Conservation (phyloP, 768 basidiomycete species). For the Pleurotus platypus region DNA sequence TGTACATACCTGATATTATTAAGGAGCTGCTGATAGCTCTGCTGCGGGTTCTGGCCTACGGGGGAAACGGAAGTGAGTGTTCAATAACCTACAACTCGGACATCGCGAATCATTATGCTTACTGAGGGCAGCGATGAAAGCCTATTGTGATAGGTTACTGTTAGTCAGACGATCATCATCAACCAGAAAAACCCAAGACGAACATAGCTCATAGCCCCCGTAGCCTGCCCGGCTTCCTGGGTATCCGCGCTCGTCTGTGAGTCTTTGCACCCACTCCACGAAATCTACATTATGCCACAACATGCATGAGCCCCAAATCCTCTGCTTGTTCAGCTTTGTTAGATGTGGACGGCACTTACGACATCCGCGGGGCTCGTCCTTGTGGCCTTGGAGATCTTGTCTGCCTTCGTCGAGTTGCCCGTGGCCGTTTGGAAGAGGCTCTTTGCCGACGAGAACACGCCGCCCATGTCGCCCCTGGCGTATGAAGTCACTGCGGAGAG, state of each 20-base stretch:
- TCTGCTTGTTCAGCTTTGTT: no score
- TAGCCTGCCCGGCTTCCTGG: constrained; percentile 58
- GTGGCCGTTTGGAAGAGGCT: constrained; percentile 74
- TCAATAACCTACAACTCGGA: background rate
- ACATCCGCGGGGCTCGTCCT: constrained; percentile 84
- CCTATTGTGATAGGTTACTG: constrained; percentile 23
- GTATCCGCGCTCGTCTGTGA: constrained; percentile 82
- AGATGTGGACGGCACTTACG: constrained; percentile 29
- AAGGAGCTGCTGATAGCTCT: constrained; percentile 51
- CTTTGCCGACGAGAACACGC: constrained; percentile 70
- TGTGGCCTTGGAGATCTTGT: constrained; percentile 53
- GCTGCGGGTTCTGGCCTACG: constrained; percentile 40
- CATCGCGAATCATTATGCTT: constrained; percentile 14
- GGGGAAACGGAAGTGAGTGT: background rate
- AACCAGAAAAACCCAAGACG: constrained; percentile 18
- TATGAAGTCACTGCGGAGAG: constrained; percentile 78
- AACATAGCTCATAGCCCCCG: constrained; percentile 81
- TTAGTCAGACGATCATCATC: background rate
- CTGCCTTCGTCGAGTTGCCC: constrained; percentile 61
- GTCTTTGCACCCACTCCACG: constrained; percentile 83
- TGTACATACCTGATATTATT: constrained; percentile 12
- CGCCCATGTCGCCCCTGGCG: constrained; percentile 74
- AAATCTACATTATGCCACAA: constrained; percentile 44
- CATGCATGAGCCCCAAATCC: background rate
- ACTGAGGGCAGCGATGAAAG: constrained; percentile 59